Percentiles rank a stretch among this genome's conserved stretches.
These are phyloP conservation scores for Saksenaea oblongispora DNA, from an alignment of 371 early-diverging fungal species.

Conservation along the genomic window DNA sequence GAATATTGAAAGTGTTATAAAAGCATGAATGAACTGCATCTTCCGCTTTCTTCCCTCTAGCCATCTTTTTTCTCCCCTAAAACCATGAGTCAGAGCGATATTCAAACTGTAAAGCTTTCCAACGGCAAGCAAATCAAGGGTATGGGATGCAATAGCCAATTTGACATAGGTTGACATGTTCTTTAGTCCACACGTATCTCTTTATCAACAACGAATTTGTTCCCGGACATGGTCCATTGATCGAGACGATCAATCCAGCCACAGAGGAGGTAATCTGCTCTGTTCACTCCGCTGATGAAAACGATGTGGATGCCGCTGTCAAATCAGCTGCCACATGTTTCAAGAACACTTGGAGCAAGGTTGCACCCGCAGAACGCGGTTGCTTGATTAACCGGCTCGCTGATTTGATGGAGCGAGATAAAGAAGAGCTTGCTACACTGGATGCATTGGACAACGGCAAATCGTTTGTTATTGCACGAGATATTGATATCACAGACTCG, in stretches of 20 bases:
- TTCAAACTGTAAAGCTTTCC: no score
- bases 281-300: constrained; percentile 70
- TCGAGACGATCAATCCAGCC: constrained; percentile 67
- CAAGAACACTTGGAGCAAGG: constrained; percentile 67
- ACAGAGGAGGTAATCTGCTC: constrained; percentile 70
- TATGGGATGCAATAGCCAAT: no score
- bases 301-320: constrained; percentile 80
- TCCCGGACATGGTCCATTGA: constrained; percentile 59
- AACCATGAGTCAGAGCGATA: no score
- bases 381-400: constrained; percentile 63
- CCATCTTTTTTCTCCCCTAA: no score
- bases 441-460: constrained; percentile 91
- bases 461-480: constrained; percentile 62
- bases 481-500: constrained; percentile 65
- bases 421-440: constrained; percentile 68
- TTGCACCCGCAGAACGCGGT: constrained; percentile 53
- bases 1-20: no score
- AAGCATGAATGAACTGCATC: no score
- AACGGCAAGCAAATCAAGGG: no score
- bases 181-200: constrained; percentile 50
- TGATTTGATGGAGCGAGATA: constrained; percentile 71
- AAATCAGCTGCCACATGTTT: constrained; percentile 71
- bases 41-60: no score
- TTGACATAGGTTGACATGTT: no score
- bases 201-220: constrained; percentile 81